These are phyloP conservation scores for Microcyclospora pomicola DNA, from an alignment of 2,329 filamentous ascomycete genomes.

Conservation along the genomic window DNA sequence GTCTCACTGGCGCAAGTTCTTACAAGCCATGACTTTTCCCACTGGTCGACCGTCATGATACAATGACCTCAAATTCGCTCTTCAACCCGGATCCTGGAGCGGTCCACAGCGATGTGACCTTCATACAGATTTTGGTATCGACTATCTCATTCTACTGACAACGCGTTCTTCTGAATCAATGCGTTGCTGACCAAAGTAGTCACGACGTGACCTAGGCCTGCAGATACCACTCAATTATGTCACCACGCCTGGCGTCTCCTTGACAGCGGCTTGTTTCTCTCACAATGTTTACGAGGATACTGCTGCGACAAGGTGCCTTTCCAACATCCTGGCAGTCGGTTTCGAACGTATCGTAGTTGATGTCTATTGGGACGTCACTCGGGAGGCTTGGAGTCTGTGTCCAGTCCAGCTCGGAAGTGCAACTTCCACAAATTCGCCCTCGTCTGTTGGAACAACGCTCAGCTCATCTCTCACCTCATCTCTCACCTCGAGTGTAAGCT, in stretches of 20 bases:
- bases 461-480: conserved; percentile 1
- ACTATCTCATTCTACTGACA: background rate
- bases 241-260: conserved; percentile 41
- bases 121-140: conserved; percentile 18
- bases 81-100: conserved; percentile 17
- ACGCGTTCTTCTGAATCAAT: background rate
- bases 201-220: conserved; percentile 47
- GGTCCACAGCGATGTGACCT: conserved; percentile 9
- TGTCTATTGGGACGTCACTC: conserved; percentile 47
- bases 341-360: conserved; percentile 46
- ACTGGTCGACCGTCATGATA: no score
- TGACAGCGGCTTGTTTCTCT: conserved; percentile 46
- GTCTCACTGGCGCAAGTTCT: no score
- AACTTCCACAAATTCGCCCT: background rate
- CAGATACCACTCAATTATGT: conserved; percentile 50
- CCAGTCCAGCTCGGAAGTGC: conserved; percentile 36
- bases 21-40: no score
- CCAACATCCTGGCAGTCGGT: conserved; percentile 47
- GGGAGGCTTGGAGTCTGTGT: conserved; percentile 45
- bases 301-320: conserved; percentile 42
- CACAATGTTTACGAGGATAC: conserved; percentile 39
- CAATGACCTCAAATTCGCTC: conserved; percentile 1
- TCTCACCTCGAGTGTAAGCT: conserved; percentile 3
- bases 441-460: no score
- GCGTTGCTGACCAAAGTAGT: conserved; percentile 26